Conservation (phyloP, 2,329 filamentous ascomycete genomes). For the Colletotrichum cuscutae region DNA sequence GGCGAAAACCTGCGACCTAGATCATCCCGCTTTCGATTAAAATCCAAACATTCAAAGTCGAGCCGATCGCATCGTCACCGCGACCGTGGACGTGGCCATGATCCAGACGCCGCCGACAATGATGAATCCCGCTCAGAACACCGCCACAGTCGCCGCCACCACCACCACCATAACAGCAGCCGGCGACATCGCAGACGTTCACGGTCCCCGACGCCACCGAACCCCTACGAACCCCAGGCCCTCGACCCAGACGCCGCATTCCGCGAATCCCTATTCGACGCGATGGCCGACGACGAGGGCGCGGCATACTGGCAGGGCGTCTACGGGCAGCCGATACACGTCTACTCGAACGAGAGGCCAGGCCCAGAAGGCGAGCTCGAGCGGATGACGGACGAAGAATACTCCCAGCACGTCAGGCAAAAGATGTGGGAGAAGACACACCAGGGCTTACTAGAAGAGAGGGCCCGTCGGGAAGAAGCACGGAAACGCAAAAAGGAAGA, state of each 20-base stretch:
- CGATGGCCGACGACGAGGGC: constrained; percentile 95
- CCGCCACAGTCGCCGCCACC: constrained; percentile 43
- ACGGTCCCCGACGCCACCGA: constrained; percentile 57
- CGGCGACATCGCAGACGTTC: constrained; percentile 43
- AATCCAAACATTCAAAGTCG: constrained; percentile 47
- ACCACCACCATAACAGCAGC: constrained; percentile 39
- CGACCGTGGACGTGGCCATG: constrained; percentile 38
- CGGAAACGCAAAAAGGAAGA: constrained; percentile 61
- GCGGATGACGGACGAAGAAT: constrained; percentile 92
- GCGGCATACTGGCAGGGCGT: constrained; percentile 95
- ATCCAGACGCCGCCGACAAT: constrained; percentile 30
- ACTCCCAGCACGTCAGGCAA: constrained; percentile 83
- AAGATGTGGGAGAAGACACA: constrained; percentile 98
- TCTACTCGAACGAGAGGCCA: constrained; percentile 67
- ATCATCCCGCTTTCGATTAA: constrained; percentile 54
- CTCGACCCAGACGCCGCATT: constrained; percentile 82
- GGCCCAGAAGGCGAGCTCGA: constrained; percentile 71
- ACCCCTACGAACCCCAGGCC: constrained; percentile 57
- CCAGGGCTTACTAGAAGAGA: constrained; percentile 83
- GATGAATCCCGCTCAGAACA: constrained; percentile 36
- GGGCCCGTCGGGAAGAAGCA: constrained; percentile 68
- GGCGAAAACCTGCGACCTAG: constrained; percentile 29
- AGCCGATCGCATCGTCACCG: constrained; percentile 36
- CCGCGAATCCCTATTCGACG: constrained; percentile 94
- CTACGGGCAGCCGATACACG: constrained; percentile 95